Conservation (phyloP, 805 yeast species). For the Yamadazyma philogaea region DNA sequence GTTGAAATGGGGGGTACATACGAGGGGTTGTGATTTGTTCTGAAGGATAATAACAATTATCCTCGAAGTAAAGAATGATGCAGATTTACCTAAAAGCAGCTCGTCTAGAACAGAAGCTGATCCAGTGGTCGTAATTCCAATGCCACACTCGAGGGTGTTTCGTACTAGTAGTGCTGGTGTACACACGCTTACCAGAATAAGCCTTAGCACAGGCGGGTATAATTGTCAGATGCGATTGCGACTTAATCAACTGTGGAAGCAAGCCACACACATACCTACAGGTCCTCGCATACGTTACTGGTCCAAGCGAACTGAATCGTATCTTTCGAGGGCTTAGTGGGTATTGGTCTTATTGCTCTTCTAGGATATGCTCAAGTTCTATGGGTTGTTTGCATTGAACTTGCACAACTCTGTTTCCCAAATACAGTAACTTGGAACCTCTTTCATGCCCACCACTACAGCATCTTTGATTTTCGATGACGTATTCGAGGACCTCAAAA, state of each 20-base stretch:
- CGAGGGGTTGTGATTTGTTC: too few relatives aligned
- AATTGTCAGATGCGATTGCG: not conserved
- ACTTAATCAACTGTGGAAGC: constrained; percentile 1
- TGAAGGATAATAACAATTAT: too few relatives aligned
- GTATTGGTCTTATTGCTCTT: not conserved
- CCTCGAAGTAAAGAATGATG: too few relatives aligned
- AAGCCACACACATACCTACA: not conserved
- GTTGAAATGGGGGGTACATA: too few relatives aligned
- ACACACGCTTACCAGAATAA: not conserved
- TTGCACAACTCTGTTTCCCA: too few relatives aligned
- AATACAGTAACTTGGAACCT: not conserved
- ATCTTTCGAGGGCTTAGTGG: not conserved
- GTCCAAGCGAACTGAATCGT: not conserved
- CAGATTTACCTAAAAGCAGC: too few relatives aligned
- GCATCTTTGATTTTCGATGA: not conserved
- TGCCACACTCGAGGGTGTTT: too few relatives aligned
- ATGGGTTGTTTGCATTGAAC: too few relatives aligned
- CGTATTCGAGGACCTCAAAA: not conserved
- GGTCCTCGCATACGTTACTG: not conserved
- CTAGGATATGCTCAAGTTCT: too few relatives aligned
- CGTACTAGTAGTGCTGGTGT: not conserved
- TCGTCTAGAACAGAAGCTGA: too few relatives aligned
- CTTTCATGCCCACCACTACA: too few relatives aligned
- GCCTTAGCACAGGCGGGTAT: not conserved
- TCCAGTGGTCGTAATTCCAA: too few relatives aligned